Conservation (phyloP, 1,284 basidiomycete species). For the Tilletiopsis washingtonensis region DNA sequence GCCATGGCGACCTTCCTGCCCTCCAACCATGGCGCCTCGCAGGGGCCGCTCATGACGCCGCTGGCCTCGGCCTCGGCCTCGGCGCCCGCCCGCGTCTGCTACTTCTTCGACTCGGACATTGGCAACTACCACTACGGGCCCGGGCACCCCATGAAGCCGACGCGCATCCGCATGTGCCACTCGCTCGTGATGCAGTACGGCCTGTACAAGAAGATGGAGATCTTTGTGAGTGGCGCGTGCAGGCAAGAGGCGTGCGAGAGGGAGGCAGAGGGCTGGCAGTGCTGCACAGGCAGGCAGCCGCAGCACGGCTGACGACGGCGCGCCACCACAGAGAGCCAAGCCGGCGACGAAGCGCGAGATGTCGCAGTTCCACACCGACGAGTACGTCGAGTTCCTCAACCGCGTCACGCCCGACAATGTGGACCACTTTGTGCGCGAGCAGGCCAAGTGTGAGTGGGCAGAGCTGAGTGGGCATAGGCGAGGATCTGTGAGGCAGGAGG, state of each 20-base stretch:
- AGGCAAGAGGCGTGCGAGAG: too few species aligned
- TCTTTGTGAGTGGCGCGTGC: conserved; percentile 47
- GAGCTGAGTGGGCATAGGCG: neutral
- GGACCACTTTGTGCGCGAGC: conserved; percentile 81
- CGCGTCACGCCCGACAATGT: conserved; percentile 78
- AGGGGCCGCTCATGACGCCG: conserved; percentile 5
- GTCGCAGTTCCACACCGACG: conserved; percentile 90
- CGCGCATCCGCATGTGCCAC: conserved; percentile 94
- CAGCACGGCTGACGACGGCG: too few species aligned
- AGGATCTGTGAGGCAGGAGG: neutral
- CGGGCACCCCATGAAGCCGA: conserved; percentile 58
- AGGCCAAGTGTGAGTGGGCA: conserved; percentile 81
- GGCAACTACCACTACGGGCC: conserved; percentile 98
- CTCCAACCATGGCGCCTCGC: too few species aligned
- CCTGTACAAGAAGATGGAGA: conserved; percentile 51
- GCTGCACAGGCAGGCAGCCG: too few species aligned
- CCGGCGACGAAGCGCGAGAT: conserved; percentile 97
- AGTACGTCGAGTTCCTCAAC: conserved; percentile 82
- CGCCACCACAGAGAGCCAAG: conserved; percentile 74
- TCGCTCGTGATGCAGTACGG: conserved; percentile 99
- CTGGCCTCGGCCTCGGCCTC: neutral
- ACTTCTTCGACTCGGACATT: conserved; percentile 77
- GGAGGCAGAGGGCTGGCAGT: too few species aligned
- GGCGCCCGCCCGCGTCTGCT: conserved; percentile 34
- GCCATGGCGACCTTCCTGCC: too few species aligned